Base-by-base conservation (phyloP, 2,329 filamentous ascomycete genomes). In the Pseudogymnoascus sp. region DNA sequence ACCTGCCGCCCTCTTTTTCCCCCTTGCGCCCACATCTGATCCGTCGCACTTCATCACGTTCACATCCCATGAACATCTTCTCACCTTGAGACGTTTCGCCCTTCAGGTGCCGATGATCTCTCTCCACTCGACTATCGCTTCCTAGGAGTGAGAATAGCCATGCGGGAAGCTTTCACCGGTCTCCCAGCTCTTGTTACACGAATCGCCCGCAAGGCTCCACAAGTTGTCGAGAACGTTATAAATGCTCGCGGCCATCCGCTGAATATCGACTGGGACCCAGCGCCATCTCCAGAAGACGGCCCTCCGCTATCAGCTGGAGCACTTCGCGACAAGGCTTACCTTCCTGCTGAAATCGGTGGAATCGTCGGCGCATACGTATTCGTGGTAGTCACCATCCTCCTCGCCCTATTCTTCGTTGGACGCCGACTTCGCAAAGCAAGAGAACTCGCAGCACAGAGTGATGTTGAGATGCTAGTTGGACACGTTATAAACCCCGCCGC, bases 361-460 rank as follows among this genome's bases (percentile, higher is more conserved):
- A 90, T 98, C 66, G 83, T 93, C 65, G 92, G 88, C 66, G 88
- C 90, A 65, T 97, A 97, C 84, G 82, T 93, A 65, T 75, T 91
- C 66, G 90, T 86, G 37, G 82, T 96, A 72, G 81, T 92, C 71
- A 76, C 95, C 71, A 85, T 95, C 71, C 87, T 90, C 70, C 79
- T 85, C 36, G 78, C 85, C 57, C 79, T 92, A 6, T 79, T 92
- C 45, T 74, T 83, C 21, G 80, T 92, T 75, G 75, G 86, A 75
- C 74, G 84, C 80, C 74, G 83, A 80, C 72, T 82, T 72, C 75
- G 81, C 36, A 64, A 65, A 11, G 43, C 76, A 69, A 39, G 67
- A 41, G 62, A 67, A 31, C 31, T 37, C 11, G 63, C 70, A n/a
- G 28, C 64, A 25, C 68, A 66, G 36, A 61, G 69, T 14, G 72